phyloP scores from a whole-genome alignment of 805 yeast species.

The Zygosaccharomyces lentus region DNA sequence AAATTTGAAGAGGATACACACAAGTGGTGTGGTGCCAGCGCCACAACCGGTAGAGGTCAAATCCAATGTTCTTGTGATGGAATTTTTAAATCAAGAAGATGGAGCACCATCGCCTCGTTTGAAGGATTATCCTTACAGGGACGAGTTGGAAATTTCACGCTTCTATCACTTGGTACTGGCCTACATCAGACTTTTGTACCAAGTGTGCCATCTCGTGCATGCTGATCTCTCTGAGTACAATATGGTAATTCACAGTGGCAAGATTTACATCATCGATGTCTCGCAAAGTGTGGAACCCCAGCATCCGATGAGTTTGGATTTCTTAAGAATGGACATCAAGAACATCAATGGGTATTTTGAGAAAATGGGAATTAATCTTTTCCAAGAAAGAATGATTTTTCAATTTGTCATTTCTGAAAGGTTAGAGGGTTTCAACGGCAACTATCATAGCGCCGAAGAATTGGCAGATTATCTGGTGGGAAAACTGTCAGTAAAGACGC shows the following conservation, averaged over 20 bases:
- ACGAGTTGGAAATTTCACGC: slow-evolving; percentile 57
- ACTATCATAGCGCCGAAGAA: slow-evolving; percentile 29
- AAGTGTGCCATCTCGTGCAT: slow-evolving; percentile 85
- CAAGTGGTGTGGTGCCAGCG: slow-evolving; percentile 73
- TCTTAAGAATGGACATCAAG: slow-evolving; percentile 94
- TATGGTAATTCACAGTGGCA: slow-evolving; percentile 73
- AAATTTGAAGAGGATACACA: slow-evolving; percentile 75
- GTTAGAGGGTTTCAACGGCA: slow-evolving; percentile 39
- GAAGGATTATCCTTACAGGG: slow-evolving; percentile 73
- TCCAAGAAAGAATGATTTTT: slow-evolving; percentile 78
- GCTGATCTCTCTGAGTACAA: slow-evolving; percentile 97
- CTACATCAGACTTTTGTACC: slow-evolving; percentile 83
- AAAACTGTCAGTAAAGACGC: slow-evolving; percentile 51
- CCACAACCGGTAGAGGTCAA: slow-evolving; percentile 89
- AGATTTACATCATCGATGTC: slow-evolving; percentile 87
- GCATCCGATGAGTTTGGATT: slow-evolving; percentile 94
- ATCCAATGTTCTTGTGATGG: slow-evolving; percentile 92
- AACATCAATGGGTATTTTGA: slow-evolving; percentile 86
- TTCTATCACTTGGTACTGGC: slow-evolving; percentile 76
- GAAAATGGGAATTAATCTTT: slow-evolving; percentile 66
- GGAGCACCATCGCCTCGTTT: slow-evolving; percentile 91
- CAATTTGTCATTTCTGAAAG: slow-evolving; percentile 61
- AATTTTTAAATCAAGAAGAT: slow-evolving; percentile 66
- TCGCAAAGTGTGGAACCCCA: slow-evolving; percentile 97
- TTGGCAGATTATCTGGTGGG: slow-evolving; percentile 39